Conservation (phyloP, 75 land plant genomes). For the Cryptomeria japonica region DNA sequence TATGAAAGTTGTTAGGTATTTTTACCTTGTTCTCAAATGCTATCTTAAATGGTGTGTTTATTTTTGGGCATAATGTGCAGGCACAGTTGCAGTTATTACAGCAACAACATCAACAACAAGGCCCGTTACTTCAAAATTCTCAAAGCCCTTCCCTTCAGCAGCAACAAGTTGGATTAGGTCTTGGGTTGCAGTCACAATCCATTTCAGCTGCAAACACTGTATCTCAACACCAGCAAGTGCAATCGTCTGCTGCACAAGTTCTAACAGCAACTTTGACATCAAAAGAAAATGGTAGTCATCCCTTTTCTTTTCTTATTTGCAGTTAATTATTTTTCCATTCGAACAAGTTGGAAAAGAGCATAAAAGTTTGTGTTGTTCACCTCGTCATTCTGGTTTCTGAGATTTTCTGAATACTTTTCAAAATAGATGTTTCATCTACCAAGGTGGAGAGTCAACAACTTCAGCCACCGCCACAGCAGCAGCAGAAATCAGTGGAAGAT, state of each 20-base stretch:
- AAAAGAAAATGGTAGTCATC: slow-evolving; percentile 9
- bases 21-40: background rate
- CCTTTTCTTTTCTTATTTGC: background rate
- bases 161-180: slow-evolving; percentile 51
- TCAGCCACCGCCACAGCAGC: slow-evolving; percentile 33
- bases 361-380: background rate
- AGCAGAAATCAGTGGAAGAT: slow-evolving; percentile 58
- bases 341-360: background rate
- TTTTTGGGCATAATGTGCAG: background rate
- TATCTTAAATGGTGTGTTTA: background rate
- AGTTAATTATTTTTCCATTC: background rate
- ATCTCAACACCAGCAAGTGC: slow-evolving; percentile 27
- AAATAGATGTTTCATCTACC: slow-evolving; percentile 32
- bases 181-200: slow-evolving; percentile 48
- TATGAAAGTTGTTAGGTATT: background rate
- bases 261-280: background rate
- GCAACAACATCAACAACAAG: slow-evolving; percentile 16
- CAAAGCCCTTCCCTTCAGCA: slow-evolving; percentile 45
- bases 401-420: background rate
- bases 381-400: background rate
- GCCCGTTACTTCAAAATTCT: slow-evolving; percentile 42
- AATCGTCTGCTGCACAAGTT: slow-evolving; percentile 43
- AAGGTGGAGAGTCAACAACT: slow-evolving; percentile 40
- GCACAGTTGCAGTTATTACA: slow-evolving; percentile 16
- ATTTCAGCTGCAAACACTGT: slow-evolving; percentile 26